Evolutionary conservation across 495 filamentous ascomycete genomes (phyloP).

Genomic region (Bryoglossum gracile): DNA sequence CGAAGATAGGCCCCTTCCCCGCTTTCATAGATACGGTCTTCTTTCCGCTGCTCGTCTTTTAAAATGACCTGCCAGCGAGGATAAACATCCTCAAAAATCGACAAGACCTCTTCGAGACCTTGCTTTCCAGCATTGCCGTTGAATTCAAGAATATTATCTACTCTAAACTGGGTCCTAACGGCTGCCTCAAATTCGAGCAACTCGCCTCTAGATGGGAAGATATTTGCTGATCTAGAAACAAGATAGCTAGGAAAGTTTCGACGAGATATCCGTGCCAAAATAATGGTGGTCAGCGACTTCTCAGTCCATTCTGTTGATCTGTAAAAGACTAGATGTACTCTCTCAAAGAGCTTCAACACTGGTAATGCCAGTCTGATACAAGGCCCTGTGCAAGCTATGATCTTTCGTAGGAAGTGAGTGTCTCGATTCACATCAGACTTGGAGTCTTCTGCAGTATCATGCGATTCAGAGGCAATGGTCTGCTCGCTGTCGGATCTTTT

Average conservation of each 20-base stretch:
- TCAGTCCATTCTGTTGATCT: constrained; percentile 96
- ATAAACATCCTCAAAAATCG: constrained; percentile 67
- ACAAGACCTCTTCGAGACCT: constrained; percentile 58
- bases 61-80: constrained; percentile 73
- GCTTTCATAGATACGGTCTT: constrained; percentile 70
- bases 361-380: constrained; percentile 72
- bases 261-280: constrained; percentile 79
- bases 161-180: constrained; percentile 70
- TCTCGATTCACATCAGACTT: constrained; percentile 40
- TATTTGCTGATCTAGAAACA: constrained; percentile 81
- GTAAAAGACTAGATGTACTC: constrained; percentile 93
- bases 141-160: constrained; percentile 81
- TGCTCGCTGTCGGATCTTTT: constrained; percentile 41
- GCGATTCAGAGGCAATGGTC: constrained; percentile 13
- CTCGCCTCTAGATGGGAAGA: constrained; percentile 67
- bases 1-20: constrained; percentile 88
- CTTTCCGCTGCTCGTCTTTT: constrained; percentile 69
- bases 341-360: constrained; percentile 79
- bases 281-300: constrained; percentile 91
- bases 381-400: constrained; percentile 70
- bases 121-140: constrained; percentile 59
- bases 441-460: constrained; percentile 22
- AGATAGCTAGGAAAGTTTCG: constrained; percentile 87
- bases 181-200: constrained; percentile 87
- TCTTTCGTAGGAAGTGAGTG: constrained; percentile 62